These are phyloP conservation scores for Erodium moschatum DNA, from an alignment of 441 rosid species.

Conservation along the genomic window DNA sequence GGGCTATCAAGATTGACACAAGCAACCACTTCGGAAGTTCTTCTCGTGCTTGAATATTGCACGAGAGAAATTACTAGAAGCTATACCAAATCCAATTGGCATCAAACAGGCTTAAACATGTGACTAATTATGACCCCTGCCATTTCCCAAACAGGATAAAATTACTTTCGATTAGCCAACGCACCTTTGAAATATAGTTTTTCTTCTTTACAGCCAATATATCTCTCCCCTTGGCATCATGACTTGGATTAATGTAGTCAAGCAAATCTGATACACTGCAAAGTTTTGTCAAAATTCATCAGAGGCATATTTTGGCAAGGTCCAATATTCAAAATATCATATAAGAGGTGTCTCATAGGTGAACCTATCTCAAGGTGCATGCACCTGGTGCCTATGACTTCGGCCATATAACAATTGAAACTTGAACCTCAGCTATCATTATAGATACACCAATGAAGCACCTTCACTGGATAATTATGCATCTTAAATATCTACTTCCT, in stretches of 20 bases:
- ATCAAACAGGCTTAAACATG: background rate
- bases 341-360: background rate
- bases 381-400: background rate
- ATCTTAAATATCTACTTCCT: background rate
- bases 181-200: conserved; percentile 47
- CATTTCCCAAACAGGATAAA: background rate
- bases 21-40: background rate
- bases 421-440: background rate
- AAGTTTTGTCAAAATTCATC: conserved; percentile 21
- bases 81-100: background rate
- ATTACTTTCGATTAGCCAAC: conserved; percentile 2
- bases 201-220: conserved; percentile 42
- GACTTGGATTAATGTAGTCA: conserved; percentile 66
- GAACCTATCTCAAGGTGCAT: background rate
- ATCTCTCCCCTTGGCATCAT: conserved; percentile 53
- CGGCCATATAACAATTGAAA: background rate
- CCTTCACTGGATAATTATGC: background rate
- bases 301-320: conserved; percentile 2
- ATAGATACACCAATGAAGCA: background rate
- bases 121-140: background rate
- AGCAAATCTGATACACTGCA: conserved; percentile 70
- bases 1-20: background rate
- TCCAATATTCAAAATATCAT: conserved; percentile 10
- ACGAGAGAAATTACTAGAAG: background rate
- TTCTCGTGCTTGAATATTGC: too few species aligned